Evolutionary conservation across 208 protist species (phyloP).

Genomic region (Leptomonas pyrrhocoris): DNA sequence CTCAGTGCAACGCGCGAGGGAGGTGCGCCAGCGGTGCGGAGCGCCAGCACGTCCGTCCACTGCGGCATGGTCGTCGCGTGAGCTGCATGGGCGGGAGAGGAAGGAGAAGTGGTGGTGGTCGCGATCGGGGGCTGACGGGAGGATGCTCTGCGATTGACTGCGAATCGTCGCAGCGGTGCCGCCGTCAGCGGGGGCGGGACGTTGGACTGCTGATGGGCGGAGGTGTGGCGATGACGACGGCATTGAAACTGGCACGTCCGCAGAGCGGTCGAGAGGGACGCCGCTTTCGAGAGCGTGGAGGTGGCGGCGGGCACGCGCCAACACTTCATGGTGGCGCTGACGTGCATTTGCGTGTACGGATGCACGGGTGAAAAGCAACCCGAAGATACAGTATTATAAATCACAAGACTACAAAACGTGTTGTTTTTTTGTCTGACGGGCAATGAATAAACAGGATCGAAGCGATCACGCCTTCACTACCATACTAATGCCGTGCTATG

Average conservation of each 20-base stretch:
- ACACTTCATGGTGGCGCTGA: background rate
- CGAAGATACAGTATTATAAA: too few relatives aligned
- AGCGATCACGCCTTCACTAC: background rate
- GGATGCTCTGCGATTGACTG: background rate
- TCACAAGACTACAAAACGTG: background rate
- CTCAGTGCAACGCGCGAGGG: conserved; percentile 31
- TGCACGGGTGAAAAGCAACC: background rate
- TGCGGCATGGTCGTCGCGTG: background rate
- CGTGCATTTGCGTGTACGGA: background rate
- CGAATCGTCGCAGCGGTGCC: conserved; percentile 5
- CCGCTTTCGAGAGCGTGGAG: background rate
- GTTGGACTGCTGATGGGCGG: conserved; percentile 2
- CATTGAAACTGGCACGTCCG: background rate
- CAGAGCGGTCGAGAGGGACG: background rate
- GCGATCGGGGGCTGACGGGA: background rate
- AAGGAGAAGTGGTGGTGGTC: background rate
- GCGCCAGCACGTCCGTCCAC: conserved; percentile 25
- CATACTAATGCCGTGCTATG: too few relatives aligned
- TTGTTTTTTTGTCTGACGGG: background rate
- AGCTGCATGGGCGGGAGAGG: background rate
- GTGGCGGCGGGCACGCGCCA: background rate
- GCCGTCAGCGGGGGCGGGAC: conserved; percentile 19
- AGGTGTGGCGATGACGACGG: conserved; percentile 6
- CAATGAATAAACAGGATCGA: background rate
- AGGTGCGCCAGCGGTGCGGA: background rate